These are phyloP conservation scores for Fusarium piperis DNA, from an alignment of 2,329 filamentous ascomycete genomes.

Conservation along the genomic window DNA sequence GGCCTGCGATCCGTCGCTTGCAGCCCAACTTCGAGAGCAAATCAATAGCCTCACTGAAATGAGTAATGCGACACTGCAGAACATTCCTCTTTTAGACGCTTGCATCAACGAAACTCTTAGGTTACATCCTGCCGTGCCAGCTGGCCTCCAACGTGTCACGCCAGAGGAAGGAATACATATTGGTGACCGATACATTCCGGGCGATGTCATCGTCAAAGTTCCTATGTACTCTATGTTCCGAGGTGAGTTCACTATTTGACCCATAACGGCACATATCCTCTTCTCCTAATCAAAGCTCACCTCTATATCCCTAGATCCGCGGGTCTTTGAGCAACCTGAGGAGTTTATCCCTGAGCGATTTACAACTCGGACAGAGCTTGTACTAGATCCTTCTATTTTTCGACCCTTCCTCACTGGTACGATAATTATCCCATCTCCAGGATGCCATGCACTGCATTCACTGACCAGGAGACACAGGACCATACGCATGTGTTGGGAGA, in stretches of 20 bases:
- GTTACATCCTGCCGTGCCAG: constrained; percentile 48
- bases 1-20: constrained; percentile 19
- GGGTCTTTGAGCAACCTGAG: neutral
- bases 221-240: constrained; percentile 21
- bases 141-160: constrained; percentile 46
- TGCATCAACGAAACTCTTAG: constrained; percentile 52
- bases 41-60: neutral
- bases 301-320: constrained; percentile 27
- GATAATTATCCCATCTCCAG: neutral
- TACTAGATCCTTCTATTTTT: constrained; percentile 36
- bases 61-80: constrained; percentile 1
- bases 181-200: constrained; percentile 48
- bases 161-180: constrained; percentile 49
- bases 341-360: constrained; percentile 49
- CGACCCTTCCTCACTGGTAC: constrained; percentile 42
- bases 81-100: constrained; percentile 41
- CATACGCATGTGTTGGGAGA: constrained; percentile 49
- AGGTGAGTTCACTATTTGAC: too few relatives aligned
- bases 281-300: neutral
- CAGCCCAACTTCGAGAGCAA: neutral
- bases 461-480: constrained; percentile 33
- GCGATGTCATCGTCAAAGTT: constrained; percentile 46
- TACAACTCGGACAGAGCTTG: constrained; percentile 44
- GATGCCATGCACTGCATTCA: too few relatives aligned
- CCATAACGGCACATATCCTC: neutral